Evolutionary conservation across 345 rosid genomes (phyloP), one percentile per base, ranked within the genome.

Genomic region (Eucalyptus polybractea): DNA sequence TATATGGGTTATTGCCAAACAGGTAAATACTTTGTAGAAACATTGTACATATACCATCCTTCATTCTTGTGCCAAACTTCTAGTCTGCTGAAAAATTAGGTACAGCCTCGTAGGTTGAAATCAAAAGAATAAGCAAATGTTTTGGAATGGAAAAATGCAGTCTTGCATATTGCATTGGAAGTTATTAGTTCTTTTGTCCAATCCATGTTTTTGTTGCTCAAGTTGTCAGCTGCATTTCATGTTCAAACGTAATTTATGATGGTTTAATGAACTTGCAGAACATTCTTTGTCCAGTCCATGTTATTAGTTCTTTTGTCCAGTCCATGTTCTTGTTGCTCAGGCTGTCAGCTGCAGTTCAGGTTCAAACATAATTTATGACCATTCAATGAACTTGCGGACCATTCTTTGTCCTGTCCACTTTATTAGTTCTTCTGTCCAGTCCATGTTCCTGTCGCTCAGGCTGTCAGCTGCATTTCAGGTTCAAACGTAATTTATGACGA

Each of bases 1-100:
- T 93, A 94, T 88, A 93, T 95, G 97, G 99, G 99, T n/a, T 97
- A 93, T 91, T 97, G 99, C 90, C 99, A 97, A 90, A 94, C 22
- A 91, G 98, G 99, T 97, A 92, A 9, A 72, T 17, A n/a, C 89
- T 6, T 29, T 50, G 53, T 53, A 16, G 10, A 13, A 6, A 47
- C 50, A n/a, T 44, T 62, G 21, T 45, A 50, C 87, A 80, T 54
- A 60, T 85, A 76, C 83, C 4, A 15, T 76, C 29, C 47, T 40
- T 76, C 27, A 76, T 76, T 76, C 83, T 76, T 40, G 83, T 76
- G 83, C 83, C 83, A 11, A 76, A 40, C 83, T 76, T 10, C 15
- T 76, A 76, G 15, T 37, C 47, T 6, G 47, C 83, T 21, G 83
- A 40, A 21, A 40, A 17, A 33, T 33, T 17, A 69, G 44, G 44